Conservation (phyloP, 1,284 basidiomycete genomes). For the Ustilago nuda region DNA sequence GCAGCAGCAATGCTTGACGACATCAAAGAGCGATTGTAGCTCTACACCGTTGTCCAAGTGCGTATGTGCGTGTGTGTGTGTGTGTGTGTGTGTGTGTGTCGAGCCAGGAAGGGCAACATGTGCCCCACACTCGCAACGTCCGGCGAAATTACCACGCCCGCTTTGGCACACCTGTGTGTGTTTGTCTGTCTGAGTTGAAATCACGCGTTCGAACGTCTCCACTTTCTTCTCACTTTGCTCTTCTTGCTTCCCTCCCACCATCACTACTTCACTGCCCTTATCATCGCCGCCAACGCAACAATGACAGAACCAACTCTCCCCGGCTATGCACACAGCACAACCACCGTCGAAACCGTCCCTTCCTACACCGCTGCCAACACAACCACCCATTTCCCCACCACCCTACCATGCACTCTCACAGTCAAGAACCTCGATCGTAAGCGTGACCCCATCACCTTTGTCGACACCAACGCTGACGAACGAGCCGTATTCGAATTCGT, state of each 20-base stretch:
- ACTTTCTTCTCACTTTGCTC: background rate
- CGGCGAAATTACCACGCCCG: background rate
- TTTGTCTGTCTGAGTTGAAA: background rate
- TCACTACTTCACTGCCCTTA: background rate
- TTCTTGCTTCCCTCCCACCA: constrained; percentile 12
- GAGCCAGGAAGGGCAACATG: background rate
- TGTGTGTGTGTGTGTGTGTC: background rate
- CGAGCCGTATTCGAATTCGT: constrained; percentile 40
- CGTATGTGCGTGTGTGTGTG: no score
- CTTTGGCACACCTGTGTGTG: no score
- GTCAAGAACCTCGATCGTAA: constrained; percentile 47
- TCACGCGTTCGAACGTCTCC: background rate
- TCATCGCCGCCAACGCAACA: background rate
- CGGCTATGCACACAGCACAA: constrained; percentile 36
- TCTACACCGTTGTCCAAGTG: no score
- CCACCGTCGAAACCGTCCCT: constrained; percentile 38
- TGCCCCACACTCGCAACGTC: background rate
- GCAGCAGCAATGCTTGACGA: background rate
- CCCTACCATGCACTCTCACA: constrained; percentile 37
- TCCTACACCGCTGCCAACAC: constrained; percentile 40
- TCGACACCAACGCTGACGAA: constrained; percentile 19
- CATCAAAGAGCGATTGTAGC: no score
- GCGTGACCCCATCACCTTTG: constrained; percentile 36
- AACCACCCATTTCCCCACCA: constrained; percentile 31
- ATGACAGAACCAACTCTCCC: constrained; percentile 30